Conservation (phyloP, 2,329 filamentous ascomycete genomes). For the Pseudocercospora musae region DNA sequence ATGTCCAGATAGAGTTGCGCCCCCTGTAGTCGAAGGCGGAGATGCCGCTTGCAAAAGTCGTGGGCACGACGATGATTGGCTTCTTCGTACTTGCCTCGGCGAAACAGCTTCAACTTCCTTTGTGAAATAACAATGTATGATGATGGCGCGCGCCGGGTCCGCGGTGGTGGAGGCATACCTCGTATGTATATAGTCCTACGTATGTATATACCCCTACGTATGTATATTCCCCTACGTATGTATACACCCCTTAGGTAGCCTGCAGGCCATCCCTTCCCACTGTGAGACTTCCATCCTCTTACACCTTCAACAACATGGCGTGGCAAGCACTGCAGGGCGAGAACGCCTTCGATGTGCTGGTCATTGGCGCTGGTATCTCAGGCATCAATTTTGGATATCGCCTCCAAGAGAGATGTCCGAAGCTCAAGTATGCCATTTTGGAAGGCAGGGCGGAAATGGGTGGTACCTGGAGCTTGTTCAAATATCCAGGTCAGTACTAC, state of each 20-base stretch:
- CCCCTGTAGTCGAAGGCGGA: neutral
- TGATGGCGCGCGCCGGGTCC: neutral
- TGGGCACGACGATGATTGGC: neutral
- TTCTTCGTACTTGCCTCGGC: neutral
- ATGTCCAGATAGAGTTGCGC: neutral
- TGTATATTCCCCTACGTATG: too few species aligned
- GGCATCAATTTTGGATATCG: slow-evolving; percentile 73
- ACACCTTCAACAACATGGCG: slow-evolving; percentile 17
- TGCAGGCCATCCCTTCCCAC: neutral
- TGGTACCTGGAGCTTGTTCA: slow-evolving; percentile 77
- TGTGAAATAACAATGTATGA: neutral
- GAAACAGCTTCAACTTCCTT: neutral
- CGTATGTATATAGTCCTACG: too few species aligned
- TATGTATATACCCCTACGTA: neutral
- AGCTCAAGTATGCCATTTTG: slow-evolving; percentile 61
- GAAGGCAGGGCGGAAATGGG: slow-evolving; percentile 65
- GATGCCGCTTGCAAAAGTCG: neutral
- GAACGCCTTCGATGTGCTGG: slow-evolving; percentile 47
- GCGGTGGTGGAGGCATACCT: neutral
- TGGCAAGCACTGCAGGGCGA: slow-evolving; percentile 24
- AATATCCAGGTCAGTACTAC: slow-evolving; percentile 58
- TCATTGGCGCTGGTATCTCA: slow-evolving; percentile 71
- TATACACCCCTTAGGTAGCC: too few species aligned
- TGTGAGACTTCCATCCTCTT: neutral
- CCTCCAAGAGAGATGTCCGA: slow-evolving; percentile 46